phyloP scores from a whole-genome alignment of 306 rosid genomes.

The Corylus avellana region DNA sequence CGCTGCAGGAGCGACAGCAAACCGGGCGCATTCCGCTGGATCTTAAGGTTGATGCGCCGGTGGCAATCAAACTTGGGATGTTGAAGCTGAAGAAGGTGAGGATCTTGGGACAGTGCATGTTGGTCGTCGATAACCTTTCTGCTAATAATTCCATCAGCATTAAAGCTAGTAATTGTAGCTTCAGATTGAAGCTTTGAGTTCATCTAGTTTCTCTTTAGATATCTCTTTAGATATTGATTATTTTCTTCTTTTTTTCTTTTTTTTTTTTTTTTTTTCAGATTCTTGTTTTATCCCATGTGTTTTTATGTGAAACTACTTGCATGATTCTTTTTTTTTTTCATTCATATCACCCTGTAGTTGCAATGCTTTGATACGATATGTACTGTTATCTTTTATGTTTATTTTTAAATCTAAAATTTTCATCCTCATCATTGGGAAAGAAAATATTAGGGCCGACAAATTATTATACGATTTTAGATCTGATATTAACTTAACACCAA shows the following conservation, averaged over 20 bases:
- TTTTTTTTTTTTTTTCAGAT: not conserved
- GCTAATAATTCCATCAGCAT: slow-evolving; percentile 71
- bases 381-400: not conserved
- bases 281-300: no score
- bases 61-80: slow-evolving; percentile 65
- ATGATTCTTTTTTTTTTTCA: no score
- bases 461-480: no score
- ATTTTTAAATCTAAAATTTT: not conserved
- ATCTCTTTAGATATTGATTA: no score
- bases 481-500: no score
- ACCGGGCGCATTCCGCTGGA: slow-evolving; percentile 72
- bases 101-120: slow-evolving; percentile 59
- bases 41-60: slow-evolving; percentile 68
- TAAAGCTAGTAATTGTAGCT: slow-evolving; percentile 78
- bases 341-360: no score
- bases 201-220: not conserved
- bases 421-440: not conserved
- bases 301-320: no score
- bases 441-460: no score
- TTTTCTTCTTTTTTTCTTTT: not conserved
- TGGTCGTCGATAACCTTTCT: slow-evolving; percentile 77
- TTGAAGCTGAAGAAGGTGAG: slow-evolving; percentile 76
- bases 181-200: slow-evolving; percentile 53
- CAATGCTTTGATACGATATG: not conserved
- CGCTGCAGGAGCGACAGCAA: slow-evolving; percentile 79